These are phyloP conservation scores for Arthrobotrys iridis DNA, from an alignment of 2,329 filamentous ascomycete species.

Conservation along the genomic window DNA sequence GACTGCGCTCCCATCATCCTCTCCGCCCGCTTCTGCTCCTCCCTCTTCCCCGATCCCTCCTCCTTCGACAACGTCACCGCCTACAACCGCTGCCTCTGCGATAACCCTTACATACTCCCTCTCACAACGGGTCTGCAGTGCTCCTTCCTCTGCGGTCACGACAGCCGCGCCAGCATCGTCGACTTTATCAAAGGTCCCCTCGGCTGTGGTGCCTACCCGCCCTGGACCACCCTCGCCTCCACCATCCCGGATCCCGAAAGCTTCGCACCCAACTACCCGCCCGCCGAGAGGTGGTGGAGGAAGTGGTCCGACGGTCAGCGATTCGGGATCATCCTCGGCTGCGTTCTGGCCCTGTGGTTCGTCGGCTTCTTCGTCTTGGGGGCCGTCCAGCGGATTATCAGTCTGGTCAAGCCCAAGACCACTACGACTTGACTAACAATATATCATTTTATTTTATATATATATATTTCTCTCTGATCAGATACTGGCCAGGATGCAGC, in stretches of 20 bases:
- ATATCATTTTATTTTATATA: too few species aligned
- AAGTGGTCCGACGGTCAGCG: slow-evolving; percentile 35
- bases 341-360: slow-evolving; percentile 2
- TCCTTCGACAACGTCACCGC: slow-evolving; percentile 22
- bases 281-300: slow-evolving; percentile 44
- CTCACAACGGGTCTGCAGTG: slow-evolving; percentile 43
- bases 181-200: slow-evolving; percentile 30
- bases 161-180: slow-evolving; percentile 30
- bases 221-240: slow-evolving; percentile 15
- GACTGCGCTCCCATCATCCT: slow-evolving; percentile 48
- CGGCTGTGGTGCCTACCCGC: slow-evolving; percentile 27
- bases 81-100: slow-evolving; percentile 40
- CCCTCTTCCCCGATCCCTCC: neutral
- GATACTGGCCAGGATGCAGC: too few species aligned
- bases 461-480: too few species aligned
- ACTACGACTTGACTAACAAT: neutral
- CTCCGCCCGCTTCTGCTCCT: slow-evolving; percentile 42
- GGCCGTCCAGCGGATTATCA: neutral
- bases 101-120: slow-evolving; percentile 47
- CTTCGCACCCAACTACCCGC: slow-evolving; percentile 28
- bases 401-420: too few species aligned
- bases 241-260: slow-evolving; percentile 29
- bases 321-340: slow-evolving; percentile 47
- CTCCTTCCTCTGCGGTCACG: slow-evolving; percentile 46
- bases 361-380: slow-evolving; percentile 9